Conservation (phyloP, 2,329 filamentous ascomycete species). For the Torrubiellomyces zombiae region DNA sequence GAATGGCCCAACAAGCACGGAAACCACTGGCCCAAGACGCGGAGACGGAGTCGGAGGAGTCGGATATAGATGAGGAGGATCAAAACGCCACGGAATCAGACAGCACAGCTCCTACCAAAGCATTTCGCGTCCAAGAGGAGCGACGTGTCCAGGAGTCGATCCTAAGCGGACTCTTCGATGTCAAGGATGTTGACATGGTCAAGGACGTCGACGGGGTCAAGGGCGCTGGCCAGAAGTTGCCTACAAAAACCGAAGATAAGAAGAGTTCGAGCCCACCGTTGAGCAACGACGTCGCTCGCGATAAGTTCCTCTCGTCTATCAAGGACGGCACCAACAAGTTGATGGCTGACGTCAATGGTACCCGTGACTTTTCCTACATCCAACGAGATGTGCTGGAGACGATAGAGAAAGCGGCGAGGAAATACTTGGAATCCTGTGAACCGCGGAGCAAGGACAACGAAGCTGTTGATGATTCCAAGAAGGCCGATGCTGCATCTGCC, state of each 20-base stretch:
- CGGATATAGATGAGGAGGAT: slow-evolving; percentile 39
- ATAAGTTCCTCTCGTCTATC: slow-evolving; percentile 17
- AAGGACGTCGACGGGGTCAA: slow-evolving; percentile 17
- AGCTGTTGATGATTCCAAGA: too few relatives aligned
- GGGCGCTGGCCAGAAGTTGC: slow-evolving; percentile 7
- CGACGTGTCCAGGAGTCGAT: slow-evolving; percentile 36
- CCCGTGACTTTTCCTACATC: slow-evolving; percentile 13
- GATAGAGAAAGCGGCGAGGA: slow-evolving; percentile 32
- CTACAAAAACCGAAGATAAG: slow-evolving; percentile 6
- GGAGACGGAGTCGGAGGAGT: slow-evolving; percentile 28
- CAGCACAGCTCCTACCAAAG: slow-evolving; percentile 24
- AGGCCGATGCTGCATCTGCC: too few relatives aligned
- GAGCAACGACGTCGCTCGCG: slow-evolving; percentile 11
- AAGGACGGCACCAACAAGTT: slow-evolving; percentile 24
- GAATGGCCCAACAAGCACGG: slow-evolving; percentile 25
- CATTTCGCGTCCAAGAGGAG: slow-evolving; percentile 33
- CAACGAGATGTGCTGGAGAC: slow-evolving; percentile 31
- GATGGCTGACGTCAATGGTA: slow-evolving; percentile 23
- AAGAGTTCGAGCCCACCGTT: slow-evolving; percentile 7
- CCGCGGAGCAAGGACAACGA: too few relatives aligned
- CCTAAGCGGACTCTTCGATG: slow-evolving; percentile 33
- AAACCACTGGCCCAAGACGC: slow-evolving; percentile 19
- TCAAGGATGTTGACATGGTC: slow-evolving; percentile 21
- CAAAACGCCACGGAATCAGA: slow-evolving; percentile 19
- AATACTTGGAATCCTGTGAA: slow-evolving; percentile 31